phyloP scores from a whole-genome alignment of 2,329 filamentous ascomycete species.

The Fusarium sulawesiense region DNA sequence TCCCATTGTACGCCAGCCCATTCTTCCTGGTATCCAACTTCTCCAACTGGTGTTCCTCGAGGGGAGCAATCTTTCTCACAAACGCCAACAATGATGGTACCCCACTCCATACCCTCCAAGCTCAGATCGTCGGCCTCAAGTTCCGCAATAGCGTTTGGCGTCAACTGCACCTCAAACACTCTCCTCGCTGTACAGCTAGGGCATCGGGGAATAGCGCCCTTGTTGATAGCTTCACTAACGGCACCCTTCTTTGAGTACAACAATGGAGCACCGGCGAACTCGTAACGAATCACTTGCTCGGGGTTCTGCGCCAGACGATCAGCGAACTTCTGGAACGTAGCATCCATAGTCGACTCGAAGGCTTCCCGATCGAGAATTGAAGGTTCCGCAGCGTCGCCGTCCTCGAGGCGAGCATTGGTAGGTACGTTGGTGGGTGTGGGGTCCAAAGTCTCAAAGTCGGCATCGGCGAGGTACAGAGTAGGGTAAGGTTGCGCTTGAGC shows the following conservation, averaged over 20 bases:
- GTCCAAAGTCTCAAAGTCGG: conserved; percentile 90
- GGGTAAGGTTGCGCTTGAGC: conserved; percentile 79
- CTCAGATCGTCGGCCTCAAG: conserved; percentile 81
- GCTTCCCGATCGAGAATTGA: conserved; percentile 72
- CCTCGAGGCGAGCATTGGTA: conserved; percentile 58
- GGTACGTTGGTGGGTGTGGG: conserved; percentile 63
- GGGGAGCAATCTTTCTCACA: conserved; percentile 83
- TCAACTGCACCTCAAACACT: conserved; percentile 92
- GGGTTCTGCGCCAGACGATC: conserved; percentile 83
- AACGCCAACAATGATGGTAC: conserved; percentile 87
- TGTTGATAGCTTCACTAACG: conserved; percentile 73
- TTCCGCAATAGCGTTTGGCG: conserved; percentile 89
- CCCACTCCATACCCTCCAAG: conserved; percentile 96
- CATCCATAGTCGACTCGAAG: conserved; percentile 81
- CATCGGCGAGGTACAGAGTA: conserved; percentile 82
- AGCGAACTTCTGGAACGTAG: conserved; percentile 82
- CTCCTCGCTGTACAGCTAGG: conserved; percentile 78
- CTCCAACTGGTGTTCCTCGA: conserved; percentile 65
- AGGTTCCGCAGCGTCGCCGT: conserved; percentile 54
- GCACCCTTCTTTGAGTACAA: conserved; percentile 83
- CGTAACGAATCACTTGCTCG: conserved; percentile 84
- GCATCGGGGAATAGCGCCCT: conserved; percentile 76
- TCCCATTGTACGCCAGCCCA: conserved; percentile 99
- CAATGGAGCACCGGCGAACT: conserved; percentile 77
- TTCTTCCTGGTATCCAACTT: conserved; percentile 87